phyloP scores from a whole-genome alignment of 768 basidiomycete genomes.

The Agrocybe pediades region DNA sequence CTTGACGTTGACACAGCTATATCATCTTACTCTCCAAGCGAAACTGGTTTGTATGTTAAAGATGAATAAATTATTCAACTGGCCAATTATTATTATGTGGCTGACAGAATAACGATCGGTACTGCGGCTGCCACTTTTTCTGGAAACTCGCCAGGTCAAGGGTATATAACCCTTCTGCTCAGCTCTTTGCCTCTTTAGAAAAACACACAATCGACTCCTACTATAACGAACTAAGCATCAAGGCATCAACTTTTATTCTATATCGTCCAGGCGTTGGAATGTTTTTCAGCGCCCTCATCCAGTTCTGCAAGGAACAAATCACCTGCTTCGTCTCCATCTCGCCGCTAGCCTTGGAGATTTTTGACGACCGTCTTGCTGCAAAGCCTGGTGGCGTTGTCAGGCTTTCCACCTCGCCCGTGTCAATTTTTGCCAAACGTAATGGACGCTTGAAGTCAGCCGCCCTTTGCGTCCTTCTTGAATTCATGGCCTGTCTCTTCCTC shows the following conservation, averaged over 20 bases:
- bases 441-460: slow-evolving; percentile 11
- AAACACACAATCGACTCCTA: neutral
- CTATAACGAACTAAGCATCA: neutral
- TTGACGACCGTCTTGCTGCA: slow-evolving; percentile 7
- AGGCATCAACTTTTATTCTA: neutral
- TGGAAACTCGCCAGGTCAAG: too few species aligned
- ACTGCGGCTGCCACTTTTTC: too few species aligned
- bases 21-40: slow-evolving; percentile 16
- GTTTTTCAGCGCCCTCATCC: slow-evolving; percentile 1
- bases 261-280: neutral
- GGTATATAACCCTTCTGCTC: too few species aligned
- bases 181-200: neutral
- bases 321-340: slow-evolving; percentile 3
- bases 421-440: slow-evolving; percentile 4
- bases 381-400: neutral
- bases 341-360: slow-evolving; percentile 8
- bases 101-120: too few species aligned
- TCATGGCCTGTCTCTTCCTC: slow-evolving; percentile 8
- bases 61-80: slow-evolving; percentile 18
- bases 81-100: too few species aligned
- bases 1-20: neutral
- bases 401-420: neutral
- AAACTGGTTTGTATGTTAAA: slow-evolving; percentile 22
- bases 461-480: slow-evolving; percentile 8
- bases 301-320: slow-evolving; percentile 3